phyloP scores from a whole-genome alignment of 2,329 filamentous ascomycete species.

The Knufia petricola region DNA sequence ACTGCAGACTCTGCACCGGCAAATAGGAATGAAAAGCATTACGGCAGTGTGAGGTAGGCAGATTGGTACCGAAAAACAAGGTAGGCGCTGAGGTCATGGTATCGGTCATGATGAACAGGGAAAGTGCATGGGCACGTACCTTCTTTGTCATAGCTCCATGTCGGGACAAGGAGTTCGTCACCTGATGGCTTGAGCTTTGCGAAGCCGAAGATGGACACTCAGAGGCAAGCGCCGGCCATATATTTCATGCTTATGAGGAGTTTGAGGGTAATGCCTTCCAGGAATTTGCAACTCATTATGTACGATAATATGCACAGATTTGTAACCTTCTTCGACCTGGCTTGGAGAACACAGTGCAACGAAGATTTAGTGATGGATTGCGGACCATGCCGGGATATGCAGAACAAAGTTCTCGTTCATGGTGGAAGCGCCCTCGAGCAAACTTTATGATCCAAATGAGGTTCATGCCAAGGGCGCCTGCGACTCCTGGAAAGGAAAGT shows the following conservation, averaged over 20 bases:
- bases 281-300: not conserved
- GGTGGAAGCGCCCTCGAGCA: not conserved
- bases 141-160: conserved; percentile 5
- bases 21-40: too few relatives aligned
- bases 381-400: too few relatives aligned
- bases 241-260: not conserved
- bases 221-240: conserved; percentile 1
- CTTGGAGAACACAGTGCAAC: too few relatives aligned
- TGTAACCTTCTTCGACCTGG: too few relatives aligned
- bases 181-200: not conserved
- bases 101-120: not conserved
- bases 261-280: not conserved
- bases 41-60: too few relatives aligned
- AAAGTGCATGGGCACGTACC: not conserved
- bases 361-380: too few relatives aligned
- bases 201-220: not conserved
- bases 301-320: too few relatives aligned
- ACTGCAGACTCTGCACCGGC: too few relatives aligned
- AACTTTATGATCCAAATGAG: not conserved
- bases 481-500: not conserved
- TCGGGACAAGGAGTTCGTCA: not conserved
- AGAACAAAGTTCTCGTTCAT: too few relatives aligned
- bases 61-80: not conserved
- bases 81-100: conserved; percentile 3
- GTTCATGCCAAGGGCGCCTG: conserved; percentile 5